Percentiles rank a stretch among this genome's conserved stretches.
These are phyloP conservation scores for Coemansia sp. DNA, from an alignment of 192 early-diverging fungal species.

Conservation along the genomic window DNA sequence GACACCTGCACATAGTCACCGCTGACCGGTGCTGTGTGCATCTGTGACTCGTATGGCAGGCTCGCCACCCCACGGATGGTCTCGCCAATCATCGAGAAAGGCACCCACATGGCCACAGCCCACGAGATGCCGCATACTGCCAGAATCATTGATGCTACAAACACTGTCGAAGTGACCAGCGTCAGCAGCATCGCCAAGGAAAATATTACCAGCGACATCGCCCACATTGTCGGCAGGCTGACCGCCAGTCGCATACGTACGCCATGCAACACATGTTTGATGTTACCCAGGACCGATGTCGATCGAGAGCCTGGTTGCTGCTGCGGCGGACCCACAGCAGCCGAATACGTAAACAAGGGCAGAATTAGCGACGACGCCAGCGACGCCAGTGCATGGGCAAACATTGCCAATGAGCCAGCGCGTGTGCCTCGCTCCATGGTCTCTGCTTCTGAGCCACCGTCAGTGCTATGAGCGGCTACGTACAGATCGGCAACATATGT, in stretches of 20 bases:
- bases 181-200: conserved; percentile 69
- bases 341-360: conserved; percentile 42
- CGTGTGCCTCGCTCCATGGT: conserved; percentile 63
- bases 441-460: conserved; percentile 17
- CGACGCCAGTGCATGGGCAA: conserved; percentile 74
- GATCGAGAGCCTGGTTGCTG: not conserved
- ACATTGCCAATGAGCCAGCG: conserved; percentile 82
- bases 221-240: conserved; percentile 65
- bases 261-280: conserved; percentile 2
- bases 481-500: conserved; percentile 52
- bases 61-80: conserved; percentile 20
- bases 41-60: not conserved
- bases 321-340: conserved; percentile 1
- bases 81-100: conserved; percentile 85
- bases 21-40: not conserved
- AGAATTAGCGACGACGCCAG: conserved; percentile 53
- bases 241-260: conserved; percentile 19
- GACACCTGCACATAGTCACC: conserved; percentile 29
- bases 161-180: conserved; percentile 57
- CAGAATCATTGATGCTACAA: conserved; percentile 67
- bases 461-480: conserved; percentile 18
- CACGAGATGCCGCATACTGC: conserved; percentile 78
- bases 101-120: conserved; percentile 91
- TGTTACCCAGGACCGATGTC: not conserved
- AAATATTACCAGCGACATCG: conserved; percentile 67